phyloP scores from a whole-genome alignment of 352 stramenopile genomes.

The Phytophthora multivora region DNA sequence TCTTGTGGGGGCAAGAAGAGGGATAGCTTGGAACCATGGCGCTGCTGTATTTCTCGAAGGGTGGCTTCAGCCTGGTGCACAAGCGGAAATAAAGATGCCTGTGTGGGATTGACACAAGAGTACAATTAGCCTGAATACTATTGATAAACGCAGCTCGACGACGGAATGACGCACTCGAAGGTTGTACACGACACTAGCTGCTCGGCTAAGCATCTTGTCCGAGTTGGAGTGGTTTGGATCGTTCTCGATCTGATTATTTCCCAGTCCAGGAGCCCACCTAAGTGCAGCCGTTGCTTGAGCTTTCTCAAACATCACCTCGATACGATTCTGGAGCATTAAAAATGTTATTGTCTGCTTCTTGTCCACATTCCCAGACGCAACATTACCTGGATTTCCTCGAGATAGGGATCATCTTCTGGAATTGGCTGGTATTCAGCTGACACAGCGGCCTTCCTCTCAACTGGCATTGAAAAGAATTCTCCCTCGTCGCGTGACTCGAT shows the following conservation, averaged over 20 bases:
- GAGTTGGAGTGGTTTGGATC: conserved; percentile 17
- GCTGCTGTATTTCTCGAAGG: conserved; percentile 46
- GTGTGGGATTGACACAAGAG: conserved; percentile 1
- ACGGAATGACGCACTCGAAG: conserved; percentile 36
- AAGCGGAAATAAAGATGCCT: conserved; percentile 58
- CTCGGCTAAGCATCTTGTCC: conserved; percentile 42
- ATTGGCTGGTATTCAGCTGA: conserved; percentile 19
- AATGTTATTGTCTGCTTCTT: too few species aligned
- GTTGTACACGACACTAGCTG: conserved; percentile 53
- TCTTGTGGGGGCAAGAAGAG: conserved; percentile 43
- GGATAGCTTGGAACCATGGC: conserved; percentile 44
- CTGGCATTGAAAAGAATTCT: conserved; percentile 3
- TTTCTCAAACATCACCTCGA: conserved; percentile 52
- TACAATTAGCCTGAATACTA: conserved; percentile 1
- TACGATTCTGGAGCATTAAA: conserved; percentile 33
- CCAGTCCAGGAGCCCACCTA: conserved; percentile 14
- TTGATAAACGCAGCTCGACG: not conserved
- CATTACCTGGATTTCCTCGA: conserved; percentile 51
- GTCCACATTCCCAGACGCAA: not conserved
- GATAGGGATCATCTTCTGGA: conserved; percentile 38
- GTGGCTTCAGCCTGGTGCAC: conserved; percentile 57
- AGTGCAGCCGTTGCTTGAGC: conserved; percentile 37
- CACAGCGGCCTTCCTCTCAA: conserved; percentile 15
- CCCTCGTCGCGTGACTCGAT: conserved; percentile 1
- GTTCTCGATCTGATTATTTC: conserved; percentile 37